Percentiles rank a stretch among this genome's conserved stretches.
Conservation (phyloP, 2,329 filamentous ascomycete species). For the Epicoccum sorghinum region DNA sequence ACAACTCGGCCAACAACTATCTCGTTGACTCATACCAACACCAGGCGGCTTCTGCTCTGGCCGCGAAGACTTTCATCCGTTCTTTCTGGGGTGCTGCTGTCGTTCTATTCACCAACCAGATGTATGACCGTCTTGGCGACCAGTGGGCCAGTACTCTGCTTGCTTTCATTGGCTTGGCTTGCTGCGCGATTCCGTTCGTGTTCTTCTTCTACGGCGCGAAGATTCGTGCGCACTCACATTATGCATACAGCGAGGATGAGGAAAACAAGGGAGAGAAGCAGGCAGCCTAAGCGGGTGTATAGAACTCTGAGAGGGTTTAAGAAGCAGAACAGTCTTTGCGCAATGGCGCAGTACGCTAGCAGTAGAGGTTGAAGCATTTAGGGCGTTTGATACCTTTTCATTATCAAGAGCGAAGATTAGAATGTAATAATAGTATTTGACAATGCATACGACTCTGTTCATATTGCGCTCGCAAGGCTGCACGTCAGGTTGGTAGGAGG, state of each 20-base stretch:
- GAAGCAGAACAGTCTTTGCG: background rate
- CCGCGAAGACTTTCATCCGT: conserved; percentile 80
- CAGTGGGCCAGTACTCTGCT: conserved; percentile 78
- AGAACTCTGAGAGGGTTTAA: background rate
- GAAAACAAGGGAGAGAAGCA: conserved; percentile 47
- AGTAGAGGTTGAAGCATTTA: background rate
- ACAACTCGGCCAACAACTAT: conserved; percentile 67
- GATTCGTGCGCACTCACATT: conserved; percentile 73
- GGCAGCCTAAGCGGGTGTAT: conserved; percentile 14
- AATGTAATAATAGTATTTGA: background rate
- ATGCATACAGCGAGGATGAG: conserved; percentile 69
- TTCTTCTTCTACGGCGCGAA: conserved; percentile 79
- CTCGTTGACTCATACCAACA: conserved; percentile 70
- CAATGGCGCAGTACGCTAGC: background rate
- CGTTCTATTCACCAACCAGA: conserved; percentile 81
- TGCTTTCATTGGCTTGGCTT: conserved; percentile 75
- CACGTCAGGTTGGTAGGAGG: no score
- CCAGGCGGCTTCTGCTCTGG: conserved; percentile 80
- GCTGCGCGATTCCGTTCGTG: conserved; percentile 80
- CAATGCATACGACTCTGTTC: no score
- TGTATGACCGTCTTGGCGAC: conserved; percentile 69
- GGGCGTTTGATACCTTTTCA: conserved; percentile 8
- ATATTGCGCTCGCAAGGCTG: no score
- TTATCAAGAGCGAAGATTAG: background rate
- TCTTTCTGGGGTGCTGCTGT: conserved; percentile 80